Evolutionary conservation across 2,329 filamentous ascomycete species (phyloP).

Genomic region (Fusarium sp.): DNA sequence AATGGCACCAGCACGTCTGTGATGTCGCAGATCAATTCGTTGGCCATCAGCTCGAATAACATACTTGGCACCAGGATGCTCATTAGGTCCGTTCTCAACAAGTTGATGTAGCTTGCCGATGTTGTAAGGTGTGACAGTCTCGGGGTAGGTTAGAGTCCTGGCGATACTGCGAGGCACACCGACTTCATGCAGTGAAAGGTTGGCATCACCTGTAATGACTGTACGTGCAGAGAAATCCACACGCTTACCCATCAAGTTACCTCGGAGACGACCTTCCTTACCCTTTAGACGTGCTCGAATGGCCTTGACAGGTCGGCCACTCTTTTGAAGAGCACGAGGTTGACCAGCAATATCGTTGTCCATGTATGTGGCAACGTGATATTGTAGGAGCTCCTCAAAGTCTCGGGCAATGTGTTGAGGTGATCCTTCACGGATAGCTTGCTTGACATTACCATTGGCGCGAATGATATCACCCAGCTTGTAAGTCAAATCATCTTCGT

Average conservation of each 20-base stretch:
- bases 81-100: constrained; percentile 93
- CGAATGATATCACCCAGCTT: constrained; percentile 99
- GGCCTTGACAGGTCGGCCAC: constrained; percentile 94
- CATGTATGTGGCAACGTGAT: constrained; percentile 99
- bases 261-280: constrained; percentile 96
- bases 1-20: constrained; percentile 88
- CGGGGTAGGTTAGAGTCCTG: constrained; percentile 92
- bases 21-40: constrained; percentile 93
- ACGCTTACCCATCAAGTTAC: constrained; percentile 99
- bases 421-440: constrained; percentile 91
- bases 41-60: constrained; percentile 95
- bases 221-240: constrained; percentile 99
- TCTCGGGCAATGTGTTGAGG: constrained; percentile 91
- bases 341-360: constrained; percentile 98
- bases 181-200: constrained; percentile 95
- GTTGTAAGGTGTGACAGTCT: constrained; percentile 98
- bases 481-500: constrained; percentile 99
- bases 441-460: constrained; percentile 93
- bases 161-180: constrained; percentile 96
- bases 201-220: constrained; percentile 98
- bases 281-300: constrained; percentile 98
- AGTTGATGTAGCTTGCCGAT: constrained; percentile 90
- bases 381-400: constrained; percentile 93
- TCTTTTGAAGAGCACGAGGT: constrained; percentile 95
- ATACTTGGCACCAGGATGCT: constrained; percentile 96